These are phyloP conservation scores for Marchantia polymorpha DNA, from an alignment of 225 moss, liverwort and hornwort genomes.

Conservation along the genomic window DNA sequence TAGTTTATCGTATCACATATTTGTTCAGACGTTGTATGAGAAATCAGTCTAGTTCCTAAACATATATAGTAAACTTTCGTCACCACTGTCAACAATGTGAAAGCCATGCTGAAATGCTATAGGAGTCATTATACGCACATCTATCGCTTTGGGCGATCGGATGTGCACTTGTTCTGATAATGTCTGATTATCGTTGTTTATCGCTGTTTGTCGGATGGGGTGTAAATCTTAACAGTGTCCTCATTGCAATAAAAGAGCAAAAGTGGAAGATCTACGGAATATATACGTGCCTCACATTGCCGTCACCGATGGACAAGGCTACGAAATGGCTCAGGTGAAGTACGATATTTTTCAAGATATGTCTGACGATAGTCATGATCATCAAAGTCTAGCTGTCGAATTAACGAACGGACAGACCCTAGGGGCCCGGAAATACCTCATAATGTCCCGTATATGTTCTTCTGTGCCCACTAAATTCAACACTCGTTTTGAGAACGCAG, in stretches of 20 bases:
- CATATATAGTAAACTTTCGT: too few species aligned
- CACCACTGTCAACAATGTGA: too few species aligned
- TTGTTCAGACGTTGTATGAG: too few species aligned
- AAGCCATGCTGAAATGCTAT: too few species aligned
- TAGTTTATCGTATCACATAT: too few species aligned
- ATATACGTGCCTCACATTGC: slow-evolving; percentile 67
- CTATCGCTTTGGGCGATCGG: too few species aligned
- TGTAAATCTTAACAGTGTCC: slow-evolving; percentile 54
- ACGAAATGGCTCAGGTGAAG: slow-evolving; percentile 52
- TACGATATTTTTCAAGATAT: neutral
- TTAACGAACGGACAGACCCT: neutral
- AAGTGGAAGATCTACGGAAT: slow-evolving; percentile 64
- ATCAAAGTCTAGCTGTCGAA: neutral
- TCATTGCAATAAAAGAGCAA: slow-evolving; percentile 81
- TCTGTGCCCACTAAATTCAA: neutral
- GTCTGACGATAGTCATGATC: too few species aligned
- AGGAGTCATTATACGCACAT: too few species aligned
- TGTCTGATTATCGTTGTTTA: neutral
- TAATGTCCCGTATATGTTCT: neutral
- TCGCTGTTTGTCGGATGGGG: neutral
- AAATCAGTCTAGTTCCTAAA: too few species aligned
- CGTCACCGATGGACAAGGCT: slow-evolving; percentile 61
- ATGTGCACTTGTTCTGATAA: neutral
- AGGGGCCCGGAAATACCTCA: neutral
- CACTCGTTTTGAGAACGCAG: slow-evolving; percentile 26